A percentile compares a stretch with the other conserved stretches of the same genome.
Evolutionary conservation across 2,329 filamentous ascomycete genomes (phyloP).

Genomic region (Sporothrix pseudoabietina): DNA sequence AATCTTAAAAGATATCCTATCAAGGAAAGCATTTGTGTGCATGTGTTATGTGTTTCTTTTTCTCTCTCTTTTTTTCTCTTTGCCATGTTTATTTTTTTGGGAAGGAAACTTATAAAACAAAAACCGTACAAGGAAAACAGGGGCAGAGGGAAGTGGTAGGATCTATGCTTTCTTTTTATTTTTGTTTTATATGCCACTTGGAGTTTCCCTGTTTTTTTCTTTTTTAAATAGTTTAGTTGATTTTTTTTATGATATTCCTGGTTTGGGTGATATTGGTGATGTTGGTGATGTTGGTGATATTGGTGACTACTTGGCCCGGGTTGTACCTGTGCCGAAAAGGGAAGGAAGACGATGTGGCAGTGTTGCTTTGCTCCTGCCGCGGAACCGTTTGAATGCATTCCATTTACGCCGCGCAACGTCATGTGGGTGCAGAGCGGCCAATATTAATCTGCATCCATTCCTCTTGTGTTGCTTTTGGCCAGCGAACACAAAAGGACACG

Average conservation of each 20-base stretch:
- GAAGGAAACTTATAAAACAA: background rate
- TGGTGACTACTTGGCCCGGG: background rate
- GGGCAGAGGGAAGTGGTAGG: slow-evolving; percentile 14
- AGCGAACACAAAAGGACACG: slow-evolving; percentile 9
- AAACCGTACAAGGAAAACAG: slow-evolving; percentile 1
- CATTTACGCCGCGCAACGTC: slow-evolving; percentile 1
- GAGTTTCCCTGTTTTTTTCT: slow-evolving; percentile 7
- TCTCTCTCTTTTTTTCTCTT: background rate
- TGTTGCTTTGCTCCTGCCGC: slow-evolving; percentile 1
- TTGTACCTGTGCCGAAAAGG: slow-evolving; percentile 4
- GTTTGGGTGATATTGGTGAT: background rate
- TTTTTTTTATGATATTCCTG: background rate
- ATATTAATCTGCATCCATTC: slow-evolving; percentile 14
- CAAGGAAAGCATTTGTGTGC: background rate
- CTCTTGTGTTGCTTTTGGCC: background rate
- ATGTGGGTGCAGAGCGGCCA: slow-evolving; percentile 1
- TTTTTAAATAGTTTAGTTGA: background rate
- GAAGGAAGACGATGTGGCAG: slow-evolving; percentile 4
- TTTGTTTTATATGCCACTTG: slow-evolving; percentile 2
- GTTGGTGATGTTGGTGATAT: background rate
- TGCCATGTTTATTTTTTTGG: background rate
- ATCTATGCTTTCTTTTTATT: background rate
- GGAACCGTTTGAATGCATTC: slow-evolving; percentile 6
- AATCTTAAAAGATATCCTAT: slow-evolving; percentile 6
- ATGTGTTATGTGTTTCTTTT: slow-evolving; percentile 7